phyloP scores from a whole-genome alignment of 345 rosid species.

The Alliaria petiolata region DNA sequence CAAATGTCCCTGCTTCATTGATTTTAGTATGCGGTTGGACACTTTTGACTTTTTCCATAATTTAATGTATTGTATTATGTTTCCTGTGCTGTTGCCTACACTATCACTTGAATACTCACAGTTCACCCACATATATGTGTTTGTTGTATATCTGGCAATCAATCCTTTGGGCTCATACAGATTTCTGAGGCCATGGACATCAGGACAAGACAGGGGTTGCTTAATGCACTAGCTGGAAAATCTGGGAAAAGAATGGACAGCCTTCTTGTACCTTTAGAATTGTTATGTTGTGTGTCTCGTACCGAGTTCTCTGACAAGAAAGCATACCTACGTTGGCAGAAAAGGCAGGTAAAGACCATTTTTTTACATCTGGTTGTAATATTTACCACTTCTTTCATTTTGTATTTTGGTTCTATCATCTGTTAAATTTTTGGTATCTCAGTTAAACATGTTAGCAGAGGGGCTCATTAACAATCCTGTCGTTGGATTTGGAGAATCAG shows the following conservation, averaged over 20 bases:
- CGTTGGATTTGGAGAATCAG: constrained; percentile 94
- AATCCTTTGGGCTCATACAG: constrained; percentile 38
- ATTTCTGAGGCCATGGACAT: constrained; percentile 95
- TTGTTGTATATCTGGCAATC: constrained; percentile 10
- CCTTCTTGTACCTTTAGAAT: constrained; percentile 79
- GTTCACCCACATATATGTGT: neutral
- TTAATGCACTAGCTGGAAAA: constrained; percentile 84
- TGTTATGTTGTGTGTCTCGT: constrained; percentile 84
- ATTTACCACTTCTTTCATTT: constrained; percentile 11
- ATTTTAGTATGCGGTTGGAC: constrained; percentile 11
- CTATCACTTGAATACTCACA: neutral
- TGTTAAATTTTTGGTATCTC: constrained; percentile 32
- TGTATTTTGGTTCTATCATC: constrained; percentile 16
- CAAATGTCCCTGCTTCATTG: neutral
- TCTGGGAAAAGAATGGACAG: constrained; percentile 94
- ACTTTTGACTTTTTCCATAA: neutral
- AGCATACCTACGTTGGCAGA: constrained; percentile 95
- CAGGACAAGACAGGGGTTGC: constrained; percentile 91
- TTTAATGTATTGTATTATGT: constrained; percentile 7
- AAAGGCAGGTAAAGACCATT: constrained; percentile 80
- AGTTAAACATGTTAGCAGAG: constrained; percentile 93
- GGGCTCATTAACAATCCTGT: constrained; percentile 88
- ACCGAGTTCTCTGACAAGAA: constrained; percentile 96
- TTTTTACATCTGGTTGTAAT: constrained; percentile 9
- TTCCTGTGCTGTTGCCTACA: neutral